Conservation (phyloP, 2,329 filamentous ascomycete genomes). For the Penicillium sclerotiorum region DNA sequence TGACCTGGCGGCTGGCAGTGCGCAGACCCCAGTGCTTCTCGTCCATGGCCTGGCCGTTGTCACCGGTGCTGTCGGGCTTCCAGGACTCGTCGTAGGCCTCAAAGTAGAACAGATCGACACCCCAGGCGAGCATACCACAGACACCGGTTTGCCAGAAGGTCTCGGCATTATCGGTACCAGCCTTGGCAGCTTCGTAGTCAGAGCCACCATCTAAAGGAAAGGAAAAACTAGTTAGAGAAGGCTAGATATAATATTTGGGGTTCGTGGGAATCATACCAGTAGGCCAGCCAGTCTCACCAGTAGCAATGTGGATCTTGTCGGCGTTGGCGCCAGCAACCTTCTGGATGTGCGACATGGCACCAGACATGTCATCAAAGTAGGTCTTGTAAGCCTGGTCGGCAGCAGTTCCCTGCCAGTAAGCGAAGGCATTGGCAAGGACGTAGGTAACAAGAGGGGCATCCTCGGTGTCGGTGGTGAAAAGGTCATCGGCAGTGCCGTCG, state of each 20-base stretch:
- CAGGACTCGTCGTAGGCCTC: slow-evolving; percentile 74
- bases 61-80: slow-evolving; percentile 66
- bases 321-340: slow-evolving; percentile 54
- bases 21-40: slow-evolving; percentile 73
- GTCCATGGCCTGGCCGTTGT: slow-evolving; percentile 63
- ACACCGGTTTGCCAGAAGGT: slow-evolving; percentile 64
- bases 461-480: slow-evolving; percentile 51
- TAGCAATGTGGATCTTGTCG: slow-evolving; percentile 65
- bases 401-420: slow-evolving; percentile 70
- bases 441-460: slow-evolving; percentile 59
- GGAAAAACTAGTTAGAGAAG: background rate
- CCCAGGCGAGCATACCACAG: slow-evolving; percentile 66
- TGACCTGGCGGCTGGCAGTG: slow-evolving; percentile 59
- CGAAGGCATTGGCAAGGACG: slow-evolving; percentile 69
- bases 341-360: slow-evolving; percentile 66
- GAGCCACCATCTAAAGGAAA: slow-evolving; percentile 52
- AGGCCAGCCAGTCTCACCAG: slow-evolving; percentile 71
- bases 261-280: slow-evolving; percentile 44
- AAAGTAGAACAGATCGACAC: slow-evolving; percentile 71
- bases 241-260: background rate
- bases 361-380: slow-evolving; percentile 69
- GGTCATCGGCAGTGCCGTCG: slow-evolving; percentile 65
- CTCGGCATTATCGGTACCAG: slow-evolving; percentile 61
- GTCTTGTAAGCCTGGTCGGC: slow-evolving; percentile 61
- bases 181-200: slow-evolving; percentile 63